Evolutionary conservation across 2,329 filamentous ascomycete species (phyloP).

Genomic region (Trichoderma lentiforme): DNA sequence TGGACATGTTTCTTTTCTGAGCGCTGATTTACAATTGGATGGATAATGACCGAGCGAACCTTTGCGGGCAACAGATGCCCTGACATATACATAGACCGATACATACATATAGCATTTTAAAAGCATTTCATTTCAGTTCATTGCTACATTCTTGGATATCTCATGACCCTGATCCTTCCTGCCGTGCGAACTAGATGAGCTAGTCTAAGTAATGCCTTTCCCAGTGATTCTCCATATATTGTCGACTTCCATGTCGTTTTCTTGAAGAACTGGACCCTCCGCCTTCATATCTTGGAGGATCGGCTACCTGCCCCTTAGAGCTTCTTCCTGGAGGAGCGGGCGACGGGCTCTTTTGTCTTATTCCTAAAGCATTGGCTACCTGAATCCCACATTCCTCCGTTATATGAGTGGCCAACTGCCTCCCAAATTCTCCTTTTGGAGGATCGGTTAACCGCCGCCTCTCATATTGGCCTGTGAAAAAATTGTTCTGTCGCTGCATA

Average conservation of each 20-base stretch:
- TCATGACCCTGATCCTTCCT: neutral
- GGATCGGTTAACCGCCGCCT: too few relatives aligned
- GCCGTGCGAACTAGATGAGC: neutral
- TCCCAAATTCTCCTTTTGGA: too few relatives aligned
- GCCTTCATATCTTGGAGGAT: neutral
- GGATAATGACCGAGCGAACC: neutral
- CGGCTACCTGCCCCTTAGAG: too few relatives aligned
- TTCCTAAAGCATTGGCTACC: too few relatives aligned
- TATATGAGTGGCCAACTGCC: too few relatives aligned
- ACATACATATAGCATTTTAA: neutral
- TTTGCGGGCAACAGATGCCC: neutral
- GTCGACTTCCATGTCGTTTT: neutral
- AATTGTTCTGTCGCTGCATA: too few relatives aligned
- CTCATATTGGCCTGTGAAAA: too few relatives aligned
- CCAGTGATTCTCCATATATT: neutral
- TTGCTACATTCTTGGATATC: neutral
- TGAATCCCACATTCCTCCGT: too few relatives aligned
- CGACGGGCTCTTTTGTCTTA: too few relatives aligned
- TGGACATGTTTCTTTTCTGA: neutral
- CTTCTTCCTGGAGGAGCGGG: accelerated
- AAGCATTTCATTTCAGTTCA: neutral
- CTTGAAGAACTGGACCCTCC: neutral
- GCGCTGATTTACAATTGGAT: neutral
- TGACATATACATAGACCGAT: neutral
- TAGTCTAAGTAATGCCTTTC: neutral